A percentile compares a stretch with the other conserved stretches of the same genome.
phyloP scores from a whole-genome alignment of 2,329 filamentous ascomycete species.

The Fusarium chuoi region DNA sequence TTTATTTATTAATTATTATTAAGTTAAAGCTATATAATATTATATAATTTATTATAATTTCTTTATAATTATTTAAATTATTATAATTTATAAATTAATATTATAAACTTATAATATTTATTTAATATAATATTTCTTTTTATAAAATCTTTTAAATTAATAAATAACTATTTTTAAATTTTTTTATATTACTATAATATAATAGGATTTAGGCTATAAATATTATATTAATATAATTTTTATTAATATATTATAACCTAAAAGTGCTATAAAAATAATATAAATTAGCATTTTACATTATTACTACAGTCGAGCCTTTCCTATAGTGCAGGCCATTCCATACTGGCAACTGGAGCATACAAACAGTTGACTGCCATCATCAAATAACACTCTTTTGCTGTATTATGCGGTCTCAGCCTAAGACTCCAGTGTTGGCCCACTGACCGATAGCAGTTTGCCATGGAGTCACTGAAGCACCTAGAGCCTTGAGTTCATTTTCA shows the following conservation, averaged over 20 bases:
- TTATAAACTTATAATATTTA: too few relatives aligned
- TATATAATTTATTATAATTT: too few relatives aligned
- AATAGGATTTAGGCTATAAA: neutral
- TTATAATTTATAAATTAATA: too few relatives aligned
- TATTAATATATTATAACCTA: neutral
- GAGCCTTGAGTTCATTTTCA: neutral
- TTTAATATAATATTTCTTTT: too few relatives aligned
- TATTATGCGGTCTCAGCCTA: neutral
- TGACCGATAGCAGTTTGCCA: slow-evolving; percentile 1
- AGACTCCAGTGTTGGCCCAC: neutral
- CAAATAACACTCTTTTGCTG: neutral
- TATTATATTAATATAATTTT: neutral
- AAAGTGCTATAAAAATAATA: too few relatives aligned
- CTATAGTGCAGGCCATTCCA: neutral
- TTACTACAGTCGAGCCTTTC: neutral
- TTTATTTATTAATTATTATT: too few relatives aligned
- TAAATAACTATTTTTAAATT: neutral
- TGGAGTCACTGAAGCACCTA: neutral
- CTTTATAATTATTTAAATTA: too few relatives aligned
- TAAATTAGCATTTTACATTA: neutral
- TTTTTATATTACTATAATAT: neutral
- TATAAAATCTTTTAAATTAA: neutral
- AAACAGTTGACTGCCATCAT: neutral
- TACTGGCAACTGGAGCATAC: neutral
- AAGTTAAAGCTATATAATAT: too few relatives aligned